Evolutionary conservation across 345 rosid species (phyloP), one percentile per base, ranked within the genome.

Genomic region (Raphanus sativus): DNA sequence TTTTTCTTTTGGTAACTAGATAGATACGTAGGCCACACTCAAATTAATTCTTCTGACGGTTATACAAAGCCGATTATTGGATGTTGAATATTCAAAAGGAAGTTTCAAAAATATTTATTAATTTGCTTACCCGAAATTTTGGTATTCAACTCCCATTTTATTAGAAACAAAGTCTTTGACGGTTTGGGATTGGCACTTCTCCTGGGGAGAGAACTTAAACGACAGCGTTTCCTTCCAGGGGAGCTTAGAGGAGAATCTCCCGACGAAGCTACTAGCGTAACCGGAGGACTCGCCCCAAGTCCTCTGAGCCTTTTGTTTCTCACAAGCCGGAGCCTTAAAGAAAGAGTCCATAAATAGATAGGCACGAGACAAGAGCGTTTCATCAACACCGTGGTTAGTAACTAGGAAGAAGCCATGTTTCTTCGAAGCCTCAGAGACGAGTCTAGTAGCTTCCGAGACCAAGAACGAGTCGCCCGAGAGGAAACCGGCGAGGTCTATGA

Each of bases 351-450:
- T 40, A 11, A 13, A 24, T 10, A 13, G 26, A 65, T 65, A 12
- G 10, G 69, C 69, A 40, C 33, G 29, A 65, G 69, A 65, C 69
- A 65, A 65, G 17, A 65, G 69, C 55, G n/a, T 21, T 29, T 65
- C 69, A 65, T 65, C 55, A 8, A 65, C 59, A 8, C 71, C 71
- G 4, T 67, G 71, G 36, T 67, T 67, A 28, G 71, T 67, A 2
- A 67, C 59, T 45, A 67, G 24, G 71, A 67, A 67, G 71, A 67
- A 67, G 15, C 71, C 71, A 45, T 67, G 71, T 67, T 26, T n/a
- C 34, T 48, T 28, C 45, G 71, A 15, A 15, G 71, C 71, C 15
- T 67, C 71, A 7, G 71, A 26, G 21, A 45, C 71, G 4, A 67
- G 71, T 28, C 71, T 67, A 25, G 59, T 67, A 48, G 71, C 71